Percentiles rank a stretch among this genome's conserved stretches.
Evolutionary conservation across 176 grass and related monocot species (phyloP).

Genomic region (Pontederia paniculata): DNA sequence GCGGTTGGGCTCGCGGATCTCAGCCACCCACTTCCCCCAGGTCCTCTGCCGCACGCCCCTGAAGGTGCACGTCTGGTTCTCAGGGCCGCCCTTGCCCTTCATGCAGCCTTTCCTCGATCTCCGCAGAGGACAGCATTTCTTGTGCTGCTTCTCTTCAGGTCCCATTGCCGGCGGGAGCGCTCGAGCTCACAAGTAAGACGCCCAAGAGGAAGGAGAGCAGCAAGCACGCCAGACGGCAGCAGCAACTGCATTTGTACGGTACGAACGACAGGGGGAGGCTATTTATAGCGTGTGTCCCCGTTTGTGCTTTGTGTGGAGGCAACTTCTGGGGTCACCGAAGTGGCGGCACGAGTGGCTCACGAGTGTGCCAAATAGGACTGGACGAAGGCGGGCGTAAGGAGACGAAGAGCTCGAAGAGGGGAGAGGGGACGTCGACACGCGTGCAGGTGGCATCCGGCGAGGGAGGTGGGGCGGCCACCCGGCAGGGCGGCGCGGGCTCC

Average conservation of each 20-base stretch:
- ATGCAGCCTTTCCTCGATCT: constrained; percentile 79
- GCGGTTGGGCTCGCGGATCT: constrained; percentile 89
- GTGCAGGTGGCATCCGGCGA: background rate
- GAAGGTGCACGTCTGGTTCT: constrained; percentile 70
- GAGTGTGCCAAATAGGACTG: background rate
- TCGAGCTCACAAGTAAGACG: too few relatives aligned
- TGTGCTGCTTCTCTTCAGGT: background rate
- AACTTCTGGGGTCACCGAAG: too few relatives aligned
- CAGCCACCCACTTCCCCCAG: constrained; percentile 85
- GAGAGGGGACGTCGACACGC: background rate
- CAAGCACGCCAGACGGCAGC: background rate
- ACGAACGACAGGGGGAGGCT: constrained; percentile 1
- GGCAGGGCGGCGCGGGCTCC: constrained; percentile 1
- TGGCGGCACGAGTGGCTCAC: too few relatives aligned
- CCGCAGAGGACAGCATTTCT: constrained; percentile 69
- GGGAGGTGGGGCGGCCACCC: background rate
- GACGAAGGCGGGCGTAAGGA: background rate
- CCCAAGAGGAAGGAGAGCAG: too few relatives aligned
- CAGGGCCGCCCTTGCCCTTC: constrained; percentile 82
- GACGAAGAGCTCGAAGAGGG: background rate
- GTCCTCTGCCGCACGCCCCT: constrained; percentile 75
- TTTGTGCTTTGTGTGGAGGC: constrained; percentile 11
- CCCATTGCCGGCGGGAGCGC: background rate
- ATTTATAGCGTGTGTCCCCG: constrained; percentile 3
- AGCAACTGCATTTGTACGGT: background rate